These are phyloP conservation scores for Schizochytrium sp. DNA, from an alignment of 108 stramenopile genomes.

Conservation along the genomic window DNA sequence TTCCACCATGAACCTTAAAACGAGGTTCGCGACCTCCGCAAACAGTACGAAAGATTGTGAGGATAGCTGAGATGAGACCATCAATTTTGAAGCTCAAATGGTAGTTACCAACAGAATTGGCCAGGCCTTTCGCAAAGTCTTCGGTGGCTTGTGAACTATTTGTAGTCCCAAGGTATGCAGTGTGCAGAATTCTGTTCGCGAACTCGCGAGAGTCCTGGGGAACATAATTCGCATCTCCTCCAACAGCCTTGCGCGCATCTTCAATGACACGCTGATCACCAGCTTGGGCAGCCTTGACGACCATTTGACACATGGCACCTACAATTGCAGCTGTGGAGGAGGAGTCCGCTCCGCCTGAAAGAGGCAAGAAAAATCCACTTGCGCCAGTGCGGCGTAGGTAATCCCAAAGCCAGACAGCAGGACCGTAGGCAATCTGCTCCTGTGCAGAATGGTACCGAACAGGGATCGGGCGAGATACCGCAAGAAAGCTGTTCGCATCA, in stretches of 20 bases:
- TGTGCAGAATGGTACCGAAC: constrained; percentile 78
- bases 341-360: constrained; percentile 95
- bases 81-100: constrained; percentile 92
- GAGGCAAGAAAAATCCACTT: constrained; percentile 92
- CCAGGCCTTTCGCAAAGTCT: constrained; percentile 85
- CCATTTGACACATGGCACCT: constrained; percentile 93
- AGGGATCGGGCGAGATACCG: constrained; percentile 19
- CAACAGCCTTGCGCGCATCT: constrained; percentile 79
- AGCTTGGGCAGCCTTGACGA: constrained; percentile 79
- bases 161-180: constrained; percentile 93
- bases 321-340: constrained; percentile 93
- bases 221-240: constrained; percentile 70
- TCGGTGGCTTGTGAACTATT: constrained; percentile 87
- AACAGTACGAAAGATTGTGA: constrained; percentile 82
- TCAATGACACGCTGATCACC: constrained; percentile 76
- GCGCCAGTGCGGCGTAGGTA: constrained; percentile 92
- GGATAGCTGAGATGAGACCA: constrained; percentile 85
- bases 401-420: constrained; percentile 99
- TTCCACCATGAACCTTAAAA: constrained; percentile 85
- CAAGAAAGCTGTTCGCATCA: neutral
- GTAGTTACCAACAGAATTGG: constrained; percentile 88
- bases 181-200: constrained; percentile 87
- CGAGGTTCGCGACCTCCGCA: constrained; percentile 84
- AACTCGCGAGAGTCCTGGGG: constrained; percentile 86
- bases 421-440: constrained; percentile 96